Evolutionary conservation across 2,329 filamentous ascomycete species (phyloP).

Genomic region (Beauveria brongniartii): DNA sequence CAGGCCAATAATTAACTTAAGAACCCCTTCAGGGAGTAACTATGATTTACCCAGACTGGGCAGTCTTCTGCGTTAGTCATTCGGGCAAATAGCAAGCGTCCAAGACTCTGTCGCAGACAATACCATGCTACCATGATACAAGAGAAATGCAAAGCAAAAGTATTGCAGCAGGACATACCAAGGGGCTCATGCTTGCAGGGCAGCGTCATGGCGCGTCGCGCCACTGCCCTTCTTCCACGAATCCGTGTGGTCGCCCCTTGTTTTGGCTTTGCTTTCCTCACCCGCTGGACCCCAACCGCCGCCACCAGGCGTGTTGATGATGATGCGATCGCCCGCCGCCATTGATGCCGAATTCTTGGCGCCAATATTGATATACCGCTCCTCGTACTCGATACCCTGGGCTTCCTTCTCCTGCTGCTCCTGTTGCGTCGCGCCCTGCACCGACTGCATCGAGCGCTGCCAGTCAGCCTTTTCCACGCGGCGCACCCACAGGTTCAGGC

Average conservation of each 20-base stretch:
- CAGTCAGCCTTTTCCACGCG: constrained; percentile 53
- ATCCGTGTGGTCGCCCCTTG: constrained; percentile 45
- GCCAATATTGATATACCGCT: constrained; percentile 62
- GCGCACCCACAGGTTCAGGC: constrained; percentile 81
- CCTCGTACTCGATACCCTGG: constrained; percentile 39
- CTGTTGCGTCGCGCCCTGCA: constrained; percentile 24
- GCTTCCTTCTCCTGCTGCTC: constrained; percentile 20
- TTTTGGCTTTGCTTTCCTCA: constrained; percentile 42
- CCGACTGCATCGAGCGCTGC: constrained; percentile 34
- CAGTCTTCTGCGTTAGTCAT: too few relatives aligned
- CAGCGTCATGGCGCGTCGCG: constrained; percentile 47
- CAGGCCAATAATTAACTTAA: too few relatives aligned
- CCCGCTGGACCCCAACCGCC: constrained; percentile 65
- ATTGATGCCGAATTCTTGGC: constrained; percentile 75
- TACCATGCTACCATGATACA: background rate
- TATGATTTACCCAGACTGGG: too few relatives aligned
- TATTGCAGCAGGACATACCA: background rate
- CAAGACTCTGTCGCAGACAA: too few relatives aligned
- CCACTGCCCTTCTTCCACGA: constrained; percentile 50
- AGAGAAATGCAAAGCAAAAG: background rate
- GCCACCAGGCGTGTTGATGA: constrained; percentile 69
- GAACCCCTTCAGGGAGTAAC: too few relatives aligned
- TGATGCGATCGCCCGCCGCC: constrained; percentile 68
- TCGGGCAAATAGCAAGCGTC: background rate
- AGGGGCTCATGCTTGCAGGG: constrained; percentile 42